Evolutionary conservation across 345 rosid genomes (phyloP).

Genomic region (Populus simonii): DNA sequence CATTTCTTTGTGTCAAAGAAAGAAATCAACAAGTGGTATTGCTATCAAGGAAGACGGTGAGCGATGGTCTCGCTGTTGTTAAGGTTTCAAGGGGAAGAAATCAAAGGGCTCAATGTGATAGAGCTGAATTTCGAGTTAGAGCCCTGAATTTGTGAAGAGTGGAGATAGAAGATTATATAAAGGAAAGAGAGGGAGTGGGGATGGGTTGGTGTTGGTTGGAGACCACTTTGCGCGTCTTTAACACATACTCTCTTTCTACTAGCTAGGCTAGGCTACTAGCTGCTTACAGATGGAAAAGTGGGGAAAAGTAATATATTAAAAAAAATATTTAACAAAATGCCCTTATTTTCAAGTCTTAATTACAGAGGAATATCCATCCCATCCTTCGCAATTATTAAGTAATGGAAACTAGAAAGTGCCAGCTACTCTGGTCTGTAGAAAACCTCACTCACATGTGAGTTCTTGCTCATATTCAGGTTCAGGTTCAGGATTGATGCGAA

Average conservation of each 20-base stretch:
- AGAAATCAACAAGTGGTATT: neutral
- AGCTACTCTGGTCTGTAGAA: conserved; percentile 17
- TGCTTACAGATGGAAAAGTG: neutral
- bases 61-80: neutral
- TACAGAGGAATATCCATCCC: neutral
- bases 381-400: neutral
- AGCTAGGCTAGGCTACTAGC: neutral
- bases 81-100: neutral
- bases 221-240: conserved; percentile 36
- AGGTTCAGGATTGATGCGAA: conserved; percentile 2
- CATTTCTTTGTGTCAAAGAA: conserved; percentile 28
- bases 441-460: conserved; percentile 30
- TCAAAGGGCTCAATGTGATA: neutral
- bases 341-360: neutral
- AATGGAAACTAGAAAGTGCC: conserved; percentile 15
- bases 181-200: conserved; percentile 6
- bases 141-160: conserved; percentile 12
- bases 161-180: conserved; percentile 15
- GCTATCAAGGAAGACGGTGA: neutral
- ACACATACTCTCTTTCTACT: neutral
- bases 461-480: conserved; percentile 1
- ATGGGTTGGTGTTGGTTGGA: conserved; percentile 45
- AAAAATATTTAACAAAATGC: neutral
- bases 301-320: neutral
- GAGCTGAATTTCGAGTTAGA: neutral